Conservation (phyloP, 192 early-diverging fungal species). For the Linderina pennispora region DNA sequence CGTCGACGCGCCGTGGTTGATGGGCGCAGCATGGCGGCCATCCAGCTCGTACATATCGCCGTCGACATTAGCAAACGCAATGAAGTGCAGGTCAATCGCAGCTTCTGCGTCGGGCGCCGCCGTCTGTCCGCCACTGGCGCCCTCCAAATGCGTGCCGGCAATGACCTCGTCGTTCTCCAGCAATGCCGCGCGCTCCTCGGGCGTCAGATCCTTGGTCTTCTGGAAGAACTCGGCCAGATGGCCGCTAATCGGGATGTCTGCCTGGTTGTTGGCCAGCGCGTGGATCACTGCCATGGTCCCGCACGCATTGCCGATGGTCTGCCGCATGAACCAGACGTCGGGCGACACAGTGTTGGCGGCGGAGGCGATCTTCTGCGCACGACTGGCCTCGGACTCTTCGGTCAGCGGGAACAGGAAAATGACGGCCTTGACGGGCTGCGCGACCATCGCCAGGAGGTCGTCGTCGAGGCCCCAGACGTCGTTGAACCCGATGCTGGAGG, state of each 20-base stretch:
- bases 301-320: slow-evolving; percentile 90
- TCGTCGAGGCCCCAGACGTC: slow-evolving; percentile 83
- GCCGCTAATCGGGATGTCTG: slow-evolving; percentile 43
- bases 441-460: slow-evolving; percentile 73
- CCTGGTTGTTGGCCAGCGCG: slow-evolving; percentile 70
- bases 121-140: slow-evolving; percentile 62
- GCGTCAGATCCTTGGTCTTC: slow-evolving; percentile 53
- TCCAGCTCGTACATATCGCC: slow-evolving; percentile 86
- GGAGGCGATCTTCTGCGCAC: slow-evolving; percentile 49
- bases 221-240: slow-evolving; percentile 58
- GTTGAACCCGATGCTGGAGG: slow-evolving; percentile 55
- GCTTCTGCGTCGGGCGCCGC: slow-evolving; percentile 63
- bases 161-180: slow-evolving; percentile 60
- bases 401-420: slow-evolving; percentile 84
- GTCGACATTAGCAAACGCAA: slow-evolving; percentile 75
- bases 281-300: slow-evolving; percentile 94
- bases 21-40: slow-evolving; percentile 72
- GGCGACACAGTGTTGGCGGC: slow-evolving; percentile 7
- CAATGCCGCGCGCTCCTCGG: slow-evolving; percentile 65
- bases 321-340: slow-evolving; percentile 71
- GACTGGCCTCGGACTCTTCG: slow-evolving; percentile 53
- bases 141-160: slow-evolving; percentile 50
- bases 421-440: slow-evolving; percentile 77
- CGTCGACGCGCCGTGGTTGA: slow-evolving; percentile 69
- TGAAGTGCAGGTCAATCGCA: slow-evolving; percentile 78